Evolutionary conservation across 768 basidiomycete species (phyloP).

Genomic region (Pisolithus sp.): DNA sequence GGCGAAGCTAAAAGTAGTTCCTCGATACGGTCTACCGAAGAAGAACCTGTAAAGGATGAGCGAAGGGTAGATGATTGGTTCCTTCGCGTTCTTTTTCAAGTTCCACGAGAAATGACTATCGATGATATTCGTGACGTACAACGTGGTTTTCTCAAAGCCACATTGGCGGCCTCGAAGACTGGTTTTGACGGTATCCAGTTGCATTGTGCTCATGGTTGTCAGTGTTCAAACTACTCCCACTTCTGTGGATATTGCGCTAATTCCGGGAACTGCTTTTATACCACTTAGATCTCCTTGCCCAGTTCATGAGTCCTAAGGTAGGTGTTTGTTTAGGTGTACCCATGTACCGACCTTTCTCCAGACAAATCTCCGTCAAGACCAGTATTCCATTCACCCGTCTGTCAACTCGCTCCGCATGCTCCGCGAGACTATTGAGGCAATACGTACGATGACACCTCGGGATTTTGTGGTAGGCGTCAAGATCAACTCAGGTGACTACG

Average conservation of each 20-base stretch:
- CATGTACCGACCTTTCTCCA: constrained; percentile 21
- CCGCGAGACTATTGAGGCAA: constrained; percentile 44
- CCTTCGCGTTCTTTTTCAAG: constrained; percentile 50
- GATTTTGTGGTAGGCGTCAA: constrained; percentile 76
- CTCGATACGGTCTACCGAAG: background rate
- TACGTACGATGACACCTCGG: constrained; percentile 46
- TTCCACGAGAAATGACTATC: constrained; percentile 51
- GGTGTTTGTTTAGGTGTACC: background rate
- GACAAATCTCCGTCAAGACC: constrained; percentile 54
- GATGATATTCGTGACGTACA: constrained; percentile 58
- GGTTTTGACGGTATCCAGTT: constrained; percentile 87
- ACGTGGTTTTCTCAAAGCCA: constrained; percentile 59
- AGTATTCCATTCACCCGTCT: constrained; percentile 39
- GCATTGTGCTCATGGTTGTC: constrained; percentile 83
- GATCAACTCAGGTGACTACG: constrained; percentile 74
- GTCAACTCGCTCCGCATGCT: constrained; percentile 52
- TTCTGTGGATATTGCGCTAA: background rate
- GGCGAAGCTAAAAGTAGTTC: background rate
- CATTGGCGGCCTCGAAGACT: constrained; percentile 51
- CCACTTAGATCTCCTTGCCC: constrained; percentile 63
- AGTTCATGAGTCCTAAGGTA: constrained; percentile 75
- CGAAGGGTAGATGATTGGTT: constrained; percentile 15
- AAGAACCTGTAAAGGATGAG: background rate
- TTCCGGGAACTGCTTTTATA: background rate
- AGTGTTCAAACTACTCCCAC: constrained; percentile 23